Evolutionary conservation across 805 yeast species (phyloP).

Genomic region (Blastobotrys chiropterorum): DNA sequence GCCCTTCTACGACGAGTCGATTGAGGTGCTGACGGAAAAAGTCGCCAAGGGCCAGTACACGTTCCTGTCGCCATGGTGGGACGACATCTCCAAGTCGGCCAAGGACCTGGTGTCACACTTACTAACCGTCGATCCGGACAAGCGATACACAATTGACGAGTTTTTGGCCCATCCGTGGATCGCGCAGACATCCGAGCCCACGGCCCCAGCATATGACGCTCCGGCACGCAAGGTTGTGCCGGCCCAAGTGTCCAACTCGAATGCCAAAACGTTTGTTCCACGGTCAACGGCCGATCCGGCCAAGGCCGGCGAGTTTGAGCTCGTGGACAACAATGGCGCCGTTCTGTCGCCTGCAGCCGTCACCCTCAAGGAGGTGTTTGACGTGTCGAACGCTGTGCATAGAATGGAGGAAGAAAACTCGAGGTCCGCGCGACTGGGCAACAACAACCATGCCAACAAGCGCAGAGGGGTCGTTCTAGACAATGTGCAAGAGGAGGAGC

Average conservation of each 20-base stretch:
- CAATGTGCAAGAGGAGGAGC: slow-evolving; percentile 22
- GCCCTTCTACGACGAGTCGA: slow-evolving; percentile 85
- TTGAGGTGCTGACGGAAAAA: slow-evolving; percentile 66
- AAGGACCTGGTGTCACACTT: slow-evolving; percentile 62
- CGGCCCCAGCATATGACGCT: slow-evolving; percentile 21
- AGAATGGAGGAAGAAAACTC: slow-evolving; percentile 64
- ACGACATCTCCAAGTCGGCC: slow-evolving; percentile 64
- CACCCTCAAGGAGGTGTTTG: slow-evolving; percentile 80
- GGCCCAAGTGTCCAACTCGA: slow-evolving; percentile 14
- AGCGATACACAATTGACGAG: slow-evolving; percentile 65
- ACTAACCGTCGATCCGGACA: slow-evolving; percentile 63
- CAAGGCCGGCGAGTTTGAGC: not conserved
- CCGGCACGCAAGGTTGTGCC: slow-evolving; percentile 13
- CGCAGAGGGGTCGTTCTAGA: slow-evolving; percentile 31
- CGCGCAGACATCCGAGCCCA: slow-evolving; percentile 26
- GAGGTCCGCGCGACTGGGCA: slow-evolving; percentile 22
- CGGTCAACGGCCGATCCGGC: slow-evolving; percentile 1
- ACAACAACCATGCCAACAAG: slow-evolving; percentile 18
- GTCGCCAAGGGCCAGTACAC: slow-evolving; percentile 76
- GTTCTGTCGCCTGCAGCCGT: slow-evolving; percentile 52
- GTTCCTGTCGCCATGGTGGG: slow-evolving; percentile 85
- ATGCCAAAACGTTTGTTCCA: not conserved
- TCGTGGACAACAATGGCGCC: slow-evolving; percentile 10
- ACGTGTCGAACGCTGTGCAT: slow-evolving; percentile 78
- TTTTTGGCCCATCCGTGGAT: slow-evolving; percentile 77